These are phyloP conservation scores for Setaria viridis DNA, from an alignment of 202 grass and related monocot species.

Conservation along the genomic window DNA sequence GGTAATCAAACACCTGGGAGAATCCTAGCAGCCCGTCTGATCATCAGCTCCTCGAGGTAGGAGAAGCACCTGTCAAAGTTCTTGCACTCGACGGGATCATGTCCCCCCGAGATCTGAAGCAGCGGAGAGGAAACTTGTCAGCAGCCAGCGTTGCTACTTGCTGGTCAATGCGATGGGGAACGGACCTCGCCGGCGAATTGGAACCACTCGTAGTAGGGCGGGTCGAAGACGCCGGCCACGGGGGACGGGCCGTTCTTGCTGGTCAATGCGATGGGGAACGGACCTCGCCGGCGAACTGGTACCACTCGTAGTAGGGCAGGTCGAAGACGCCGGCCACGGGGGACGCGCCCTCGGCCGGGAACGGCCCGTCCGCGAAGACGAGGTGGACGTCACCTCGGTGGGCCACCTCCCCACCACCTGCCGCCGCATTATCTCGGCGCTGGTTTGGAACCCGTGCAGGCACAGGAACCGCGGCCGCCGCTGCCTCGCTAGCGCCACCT, in stretches of 20 bases:
- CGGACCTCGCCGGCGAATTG: slow-evolving; percentile 70
- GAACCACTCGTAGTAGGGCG: slow-evolving; percentile 92
- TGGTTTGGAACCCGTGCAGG: slow-evolving; percentile 63
- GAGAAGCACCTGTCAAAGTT: slow-evolving; percentile 69
- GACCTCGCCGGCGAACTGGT: slow-evolving; percentile 74
- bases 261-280: neutral
- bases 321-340: slow-evolving; percentile 71
- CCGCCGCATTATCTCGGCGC: slow-evolving; percentile 81
- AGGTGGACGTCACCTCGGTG: slow-evolving; percentile 64
- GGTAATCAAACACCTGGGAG: no score
- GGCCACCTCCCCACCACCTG: slow-evolving; percentile 88
- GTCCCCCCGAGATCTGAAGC: neutral
- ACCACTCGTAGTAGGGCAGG: slow-evolving; percentile 92
- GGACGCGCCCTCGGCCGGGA: slow-evolving; percentile 68
- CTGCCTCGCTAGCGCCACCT: no score
- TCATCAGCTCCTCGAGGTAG: slow-evolving; percentile 83
- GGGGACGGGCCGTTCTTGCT: slow-evolving; percentile 47
- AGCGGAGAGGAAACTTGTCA: neutral
- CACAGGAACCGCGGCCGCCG: no score
- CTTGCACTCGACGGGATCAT: slow-evolving; percentile 31
- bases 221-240: slow-evolving; percentile 71
- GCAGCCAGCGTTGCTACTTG: neutral
- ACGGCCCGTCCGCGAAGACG: slow-evolving; percentile 86
- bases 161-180: neutral
- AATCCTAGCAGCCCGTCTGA: slow-evolving; percentile 35